These are phyloP conservation scores for Talaromyces sp. DNA, from an alignment of 2,329 filamentous ascomycete species.

Conservation along the genomic window DNA sequence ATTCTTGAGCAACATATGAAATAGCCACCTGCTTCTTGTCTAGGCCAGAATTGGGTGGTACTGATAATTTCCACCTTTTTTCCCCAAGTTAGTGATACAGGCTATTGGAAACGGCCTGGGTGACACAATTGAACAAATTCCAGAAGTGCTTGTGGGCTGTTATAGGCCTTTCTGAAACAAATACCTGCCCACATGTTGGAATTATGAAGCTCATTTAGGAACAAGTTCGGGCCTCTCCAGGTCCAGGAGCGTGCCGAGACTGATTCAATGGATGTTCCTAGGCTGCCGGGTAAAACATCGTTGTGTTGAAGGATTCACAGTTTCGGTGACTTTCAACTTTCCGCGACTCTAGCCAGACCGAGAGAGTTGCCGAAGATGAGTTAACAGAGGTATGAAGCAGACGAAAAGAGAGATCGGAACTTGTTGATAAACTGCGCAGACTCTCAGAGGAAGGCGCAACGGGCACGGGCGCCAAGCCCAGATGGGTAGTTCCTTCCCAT, in stretches of 20 bases:
- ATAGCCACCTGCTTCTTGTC: background rate
- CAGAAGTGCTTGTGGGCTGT: background rate
- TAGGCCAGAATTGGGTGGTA: background rate
- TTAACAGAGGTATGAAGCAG: too few relatives aligned
- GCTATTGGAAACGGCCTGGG: background rate
- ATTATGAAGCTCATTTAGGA: background rate
- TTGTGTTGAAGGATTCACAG: background rate
- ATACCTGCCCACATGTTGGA: too few relatives aligned
- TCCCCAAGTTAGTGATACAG: background rate
- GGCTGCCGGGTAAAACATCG: background rate
- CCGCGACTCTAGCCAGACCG: background rate
- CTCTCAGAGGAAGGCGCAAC: background rate
- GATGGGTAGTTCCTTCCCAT: background rate
- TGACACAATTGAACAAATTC: background rate
- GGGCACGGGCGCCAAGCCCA: background rate
- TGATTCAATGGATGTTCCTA: background rate
- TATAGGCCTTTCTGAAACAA: background rate
- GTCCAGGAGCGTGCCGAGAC: background rate
- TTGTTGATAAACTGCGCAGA: background rate
- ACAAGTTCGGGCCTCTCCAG: background rate
- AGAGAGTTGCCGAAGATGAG: too few relatives aligned
- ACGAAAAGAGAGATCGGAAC: background rate
- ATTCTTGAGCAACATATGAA: background rate
- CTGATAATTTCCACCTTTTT: too few relatives aligned
- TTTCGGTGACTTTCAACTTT: background rate